These are phyloP conservation scores for Eucalyptus microcorys DNA, from an alignment of 345 rosid genomes.

Conservation along the genomic window DNA sequence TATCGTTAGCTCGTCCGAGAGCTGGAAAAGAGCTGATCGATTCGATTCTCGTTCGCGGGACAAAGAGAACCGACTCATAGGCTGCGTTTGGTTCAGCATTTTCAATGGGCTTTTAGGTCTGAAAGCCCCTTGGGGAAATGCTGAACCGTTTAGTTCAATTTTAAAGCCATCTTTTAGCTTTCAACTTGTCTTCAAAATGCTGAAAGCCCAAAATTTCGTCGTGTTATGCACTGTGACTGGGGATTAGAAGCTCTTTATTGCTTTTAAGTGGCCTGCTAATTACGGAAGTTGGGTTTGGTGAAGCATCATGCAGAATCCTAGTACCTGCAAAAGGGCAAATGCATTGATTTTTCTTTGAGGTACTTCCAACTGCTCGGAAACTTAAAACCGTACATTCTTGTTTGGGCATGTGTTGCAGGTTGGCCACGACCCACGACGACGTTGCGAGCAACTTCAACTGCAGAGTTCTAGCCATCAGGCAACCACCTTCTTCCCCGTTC, in stretches of 20 bases:
- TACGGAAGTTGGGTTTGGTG: background rate
- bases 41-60: background rate
- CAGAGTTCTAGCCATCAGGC: constrained; percentile 30
- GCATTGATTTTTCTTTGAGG: background rate
- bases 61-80: background rate
- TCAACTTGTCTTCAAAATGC: accelerated
- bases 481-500: constrained; percentile 2
- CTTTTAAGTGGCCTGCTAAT: background rate
- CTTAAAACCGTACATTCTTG: background rate
- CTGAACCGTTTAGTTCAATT: accelerated
- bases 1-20: background rate
- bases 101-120: accelerated
- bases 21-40: background rate
- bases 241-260: background rate
- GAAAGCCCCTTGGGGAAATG: too few species aligned
- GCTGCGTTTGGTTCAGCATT: accelerated
- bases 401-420: background rate
- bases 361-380: background rate
- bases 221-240: accelerated
- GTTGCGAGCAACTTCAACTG: constrained; percentile 18
- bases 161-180: accelerated
- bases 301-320: background rate
- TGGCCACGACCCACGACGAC: constrained; percentile 13
- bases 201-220: accelerated
- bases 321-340: background rate